Conservation (phyloP, 352 stramenopile genomes). For the Pythium brassicae region DNA sequence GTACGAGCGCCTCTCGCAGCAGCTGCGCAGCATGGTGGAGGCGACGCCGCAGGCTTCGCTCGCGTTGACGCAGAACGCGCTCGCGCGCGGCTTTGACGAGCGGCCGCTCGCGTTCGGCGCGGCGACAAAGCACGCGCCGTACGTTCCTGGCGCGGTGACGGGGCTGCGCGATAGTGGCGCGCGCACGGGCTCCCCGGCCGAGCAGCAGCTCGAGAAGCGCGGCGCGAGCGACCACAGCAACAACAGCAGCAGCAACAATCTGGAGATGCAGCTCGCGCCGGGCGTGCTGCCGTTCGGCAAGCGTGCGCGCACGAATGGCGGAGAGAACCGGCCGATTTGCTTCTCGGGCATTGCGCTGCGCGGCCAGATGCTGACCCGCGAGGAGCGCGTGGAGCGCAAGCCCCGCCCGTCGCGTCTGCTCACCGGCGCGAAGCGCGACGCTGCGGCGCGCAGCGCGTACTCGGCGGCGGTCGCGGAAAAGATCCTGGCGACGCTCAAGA, state of each 20-base stretch:
- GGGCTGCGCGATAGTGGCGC: constrained; percentile 7
- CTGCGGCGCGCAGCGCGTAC: constrained; percentile 54
- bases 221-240: constrained; percentile 8
- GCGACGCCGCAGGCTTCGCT: constrained; percentile 51
- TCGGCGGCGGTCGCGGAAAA: constrained; percentile 73
- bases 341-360: constrained; percentile 31
- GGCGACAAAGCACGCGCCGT: constrained; percentile 21
- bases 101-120: constrained; percentile 5
- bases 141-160: constrained; percentile 36
- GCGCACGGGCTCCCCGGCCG: neutral
- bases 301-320: constrained; percentile 24
- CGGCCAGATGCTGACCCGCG: constrained; percentile 31
- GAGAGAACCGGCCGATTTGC: constrained; percentile 32
- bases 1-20: constrained; percentile 59
- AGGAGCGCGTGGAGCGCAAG: constrained; percentile 54
- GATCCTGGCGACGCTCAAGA: constrained; percentile 77
- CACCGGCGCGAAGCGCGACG: constrained; percentile 64
- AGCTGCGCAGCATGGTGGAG: constrained; percentile 67
- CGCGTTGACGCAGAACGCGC: constrained; percentile 46
- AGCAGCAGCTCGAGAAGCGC: constrained; percentile 15
- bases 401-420: constrained; percentile 64
- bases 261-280: constrained; percentile 19
- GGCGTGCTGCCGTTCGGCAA: constrained; percentile 36
- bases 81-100: constrained; percentile 40
- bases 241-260: constrained; percentile 16